These are phyloP conservation scores for Magnolia officinalis DNA, from an alignment of 164 flowering plant species.

Conservation along the genomic window DNA sequence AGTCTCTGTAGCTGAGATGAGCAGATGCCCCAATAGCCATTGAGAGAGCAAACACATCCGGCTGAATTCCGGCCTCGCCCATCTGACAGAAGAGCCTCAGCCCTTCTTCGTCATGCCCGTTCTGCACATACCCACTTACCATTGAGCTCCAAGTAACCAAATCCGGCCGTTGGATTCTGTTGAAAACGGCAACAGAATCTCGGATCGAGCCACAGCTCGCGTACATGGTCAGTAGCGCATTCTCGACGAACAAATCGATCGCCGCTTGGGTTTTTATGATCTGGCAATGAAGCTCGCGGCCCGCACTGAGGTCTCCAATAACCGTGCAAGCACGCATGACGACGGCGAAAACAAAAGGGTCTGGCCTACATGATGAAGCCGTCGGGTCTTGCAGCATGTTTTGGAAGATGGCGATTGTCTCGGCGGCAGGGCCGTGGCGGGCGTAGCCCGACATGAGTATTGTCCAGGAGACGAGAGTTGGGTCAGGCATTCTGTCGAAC, in stretches of 20 bases:
- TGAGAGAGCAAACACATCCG: conserved; percentile 23
- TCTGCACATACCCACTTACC: conserved; percentile 27
- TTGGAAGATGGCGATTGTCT: conserved; percentile 20
- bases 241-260: conserved; percentile 18
- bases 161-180: conserved; percentile 21
- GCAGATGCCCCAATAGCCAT: conserved; percentile 24
- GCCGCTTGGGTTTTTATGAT: conserved; percentile 16
- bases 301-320: conserved; percentile 14
- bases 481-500: conserved; percentile 29
- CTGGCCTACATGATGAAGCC: conserved; percentile 14
- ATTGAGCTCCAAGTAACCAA: conserved; percentile 33
- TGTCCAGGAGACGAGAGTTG: conserved; percentile 31
- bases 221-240: conserved; percentile 32
- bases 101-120: conserved; percentile 27
- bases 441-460: conserved; percentile 32
- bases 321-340: conserved; percentile 27
- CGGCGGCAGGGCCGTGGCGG: conserved; percentile 19
- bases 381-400: conserved; percentile 10
- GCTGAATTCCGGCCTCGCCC: conserved; percentile 14
- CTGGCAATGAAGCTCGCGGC: conserved; percentile 23
- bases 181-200: conserved; percentile 24
- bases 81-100: conserved; percentile 23
- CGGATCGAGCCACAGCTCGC: conserved; percentile 24
- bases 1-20: conserved; percentile 16
- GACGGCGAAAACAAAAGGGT: conserved; percentile 25